Evolutionary conservation across 1,139 yeast genomes (phyloP).

Genomic region (Meyerozyma athensensis): DNA sequence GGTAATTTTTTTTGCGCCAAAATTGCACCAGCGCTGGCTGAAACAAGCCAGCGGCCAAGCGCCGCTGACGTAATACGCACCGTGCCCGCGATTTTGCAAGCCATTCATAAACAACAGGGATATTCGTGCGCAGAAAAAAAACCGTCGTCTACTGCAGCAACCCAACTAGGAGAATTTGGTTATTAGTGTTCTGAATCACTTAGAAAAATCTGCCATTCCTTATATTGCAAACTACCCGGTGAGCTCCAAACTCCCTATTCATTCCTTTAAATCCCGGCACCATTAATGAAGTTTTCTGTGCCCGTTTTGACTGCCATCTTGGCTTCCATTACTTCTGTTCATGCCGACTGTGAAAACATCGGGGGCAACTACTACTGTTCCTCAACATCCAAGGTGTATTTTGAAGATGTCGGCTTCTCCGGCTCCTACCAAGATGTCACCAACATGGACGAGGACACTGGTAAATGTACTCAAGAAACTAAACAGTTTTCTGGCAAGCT

Average conservation of each 20-base stretch:
- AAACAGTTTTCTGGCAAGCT: constrained; percentile 54
- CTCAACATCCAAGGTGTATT: constrained; percentile 59
- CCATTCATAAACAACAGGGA: constrained; percentile 4
- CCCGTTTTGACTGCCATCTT: constrained; percentile 25
- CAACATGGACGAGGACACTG: constrained; percentile 42
- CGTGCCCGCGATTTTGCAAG: constrained; percentile 4
- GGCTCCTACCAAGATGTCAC: constrained; percentile 63
- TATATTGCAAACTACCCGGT: constrained; percentile 2
- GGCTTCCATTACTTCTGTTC: constrained; percentile 23
- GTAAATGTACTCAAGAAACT: constrained; percentile 50
- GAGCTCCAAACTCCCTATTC: constrained; percentile 1
- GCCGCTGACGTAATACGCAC: constrained; percentile 1
- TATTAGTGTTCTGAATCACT: constrained; percentile 4
- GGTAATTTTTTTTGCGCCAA: no score
- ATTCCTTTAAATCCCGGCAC: constrained; percentile 1
- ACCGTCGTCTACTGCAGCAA: constrained; percentile 2
- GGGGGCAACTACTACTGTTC: constrained; percentile 84
- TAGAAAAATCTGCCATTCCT: constrained; percentile 3
- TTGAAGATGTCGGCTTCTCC: constrained; percentile 58
- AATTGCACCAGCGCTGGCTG: background rate
- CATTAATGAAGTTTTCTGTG: constrained; percentile 18
- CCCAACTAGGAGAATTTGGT: constrained; percentile 1
- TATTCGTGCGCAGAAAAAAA: constrained; percentile 2
- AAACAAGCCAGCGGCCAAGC: background rate
- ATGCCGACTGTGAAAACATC: constrained; percentile 39